Evolutionary conservation across 352 stramenopile genomes (phyloP), one percentile per base, ranked within the genome.

Genomic region (Pythium periplocum): DNA sequence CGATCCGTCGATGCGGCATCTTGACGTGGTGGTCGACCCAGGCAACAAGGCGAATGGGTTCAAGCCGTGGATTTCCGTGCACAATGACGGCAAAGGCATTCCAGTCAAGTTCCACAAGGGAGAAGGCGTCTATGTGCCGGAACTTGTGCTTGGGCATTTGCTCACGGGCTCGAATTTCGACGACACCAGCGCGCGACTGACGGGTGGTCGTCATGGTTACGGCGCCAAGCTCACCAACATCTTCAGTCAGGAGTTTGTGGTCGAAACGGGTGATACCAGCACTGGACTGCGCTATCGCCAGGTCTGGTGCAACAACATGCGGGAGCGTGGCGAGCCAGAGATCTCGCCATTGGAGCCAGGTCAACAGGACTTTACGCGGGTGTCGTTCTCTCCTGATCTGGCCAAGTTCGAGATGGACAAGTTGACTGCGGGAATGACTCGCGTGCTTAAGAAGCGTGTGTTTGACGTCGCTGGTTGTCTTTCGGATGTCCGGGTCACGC

Each of bases 121-220:
- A 52, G 92, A 99, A 55, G 77, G 97, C 40, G 81, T 97, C n/a
- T 99, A 99, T 58, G 95, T 99, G 3, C 65, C 95, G 0, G 97
- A 99, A 60, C 73, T 99, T 44, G 98, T 99, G 48, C 97, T 99
- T 55, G 97, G 97, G 4, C 90, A 99, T 64, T 68, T 99, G 33
- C 76, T 99, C 36, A 99, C 97, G 2, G 96, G 97, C 56, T 98
- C 87, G 12, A 99, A 99, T 82, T 99, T 99, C 75, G 95, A 99
- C 59, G 97, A 99, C 66, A 69, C 93, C 26, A 96, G 95, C 55
- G 93, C 97, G 61, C 97, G 98, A 71, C 95, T 98, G 31, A 99
- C 97, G 0, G 98, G 95, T 32, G 95, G 95, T 11, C 73, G 94
- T 36, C 96, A 98, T 63, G 95, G 95, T 48, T 98, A 98, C 66